Conservation (phyloP, 176 grass and related monocot species). For the Miscanthus lutarioriparius region DNA sequence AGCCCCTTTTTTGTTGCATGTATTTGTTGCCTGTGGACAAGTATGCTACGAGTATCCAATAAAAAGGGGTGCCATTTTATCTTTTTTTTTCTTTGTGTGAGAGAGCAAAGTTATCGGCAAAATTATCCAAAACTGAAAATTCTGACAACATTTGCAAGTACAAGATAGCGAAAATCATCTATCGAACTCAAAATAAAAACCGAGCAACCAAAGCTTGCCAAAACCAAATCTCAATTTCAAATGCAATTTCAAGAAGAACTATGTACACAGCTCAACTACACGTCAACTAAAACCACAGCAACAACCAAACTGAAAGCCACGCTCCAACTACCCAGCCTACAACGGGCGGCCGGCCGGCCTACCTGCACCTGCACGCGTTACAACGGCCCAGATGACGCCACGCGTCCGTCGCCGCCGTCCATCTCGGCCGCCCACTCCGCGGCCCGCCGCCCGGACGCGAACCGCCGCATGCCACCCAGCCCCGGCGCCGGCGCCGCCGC, state of each 20-base stretch:
- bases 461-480: conserved; percentile 60
- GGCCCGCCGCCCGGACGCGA: conserved; percentile 59
- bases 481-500: conserved; percentile 19
- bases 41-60: too few relatives aligned
- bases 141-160: background rate
- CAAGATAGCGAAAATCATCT: background rate
- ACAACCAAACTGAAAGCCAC: conserved; percentile 23
- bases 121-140: background rate
- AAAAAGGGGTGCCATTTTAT: too few relatives aligned
- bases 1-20: too few relatives aligned
- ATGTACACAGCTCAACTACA: conserved; percentile 28
- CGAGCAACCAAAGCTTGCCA: background rate
- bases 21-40: too few relatives aligned
- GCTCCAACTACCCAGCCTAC: background rate
- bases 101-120: background rate
- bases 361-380: background rate
- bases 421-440: conserved; percentile 54
- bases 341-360: background rate
- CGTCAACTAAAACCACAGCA: background rate
- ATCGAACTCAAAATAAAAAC: background rate
- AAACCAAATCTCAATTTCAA: background rate
- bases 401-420: conserved; percentile 33
- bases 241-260: background rate
- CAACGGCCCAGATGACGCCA: conserved; percentile 41
- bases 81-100: too few relatives aligned